Conservation (phyloP, 1,284 basidiomycete genomes). For the Puccinia brachypodii region DNA sequence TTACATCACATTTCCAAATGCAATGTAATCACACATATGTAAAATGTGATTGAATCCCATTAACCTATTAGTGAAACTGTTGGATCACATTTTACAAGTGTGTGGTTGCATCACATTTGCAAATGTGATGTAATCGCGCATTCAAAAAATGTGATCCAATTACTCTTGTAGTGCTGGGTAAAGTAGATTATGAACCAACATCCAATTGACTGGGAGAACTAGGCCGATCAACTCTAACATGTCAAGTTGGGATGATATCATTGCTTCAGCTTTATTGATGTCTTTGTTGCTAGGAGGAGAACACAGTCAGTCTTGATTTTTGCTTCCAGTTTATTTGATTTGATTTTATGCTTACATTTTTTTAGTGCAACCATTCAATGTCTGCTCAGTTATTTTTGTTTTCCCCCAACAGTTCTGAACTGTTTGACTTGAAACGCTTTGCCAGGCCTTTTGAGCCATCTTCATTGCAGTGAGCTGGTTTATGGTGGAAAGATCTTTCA, state of each 20-base stretch:
- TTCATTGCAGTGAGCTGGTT: background rate
- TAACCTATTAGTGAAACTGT: no score
- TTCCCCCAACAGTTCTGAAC: background rate
- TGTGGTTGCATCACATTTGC: no score
- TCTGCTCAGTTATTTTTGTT: background rate
- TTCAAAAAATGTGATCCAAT: no score
- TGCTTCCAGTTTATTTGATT: no score
- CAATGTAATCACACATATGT: no score
- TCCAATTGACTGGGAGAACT: background rate
- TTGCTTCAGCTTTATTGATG: background rate
- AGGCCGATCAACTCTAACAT: background rate
- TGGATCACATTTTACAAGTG: no score
- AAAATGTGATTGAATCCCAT: no score
- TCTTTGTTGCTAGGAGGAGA: background rate
- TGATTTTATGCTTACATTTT: no score
- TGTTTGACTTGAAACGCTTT: background rate
- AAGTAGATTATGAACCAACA: slow-evolving; percentile 1
- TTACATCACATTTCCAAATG: no score
- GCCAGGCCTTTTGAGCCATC: background rate
- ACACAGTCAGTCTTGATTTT: background rate
- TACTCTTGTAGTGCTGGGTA: no score
- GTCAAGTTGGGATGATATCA: background rate
- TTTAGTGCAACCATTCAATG: background rate
- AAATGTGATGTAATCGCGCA: no score
- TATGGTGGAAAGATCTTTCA: background rate